These are phyloP conservation scores for Botryobasidium botryosum DNA, from an alignment of 768 basidiomycete genomes.

Conservation along the genomic window DNA sequence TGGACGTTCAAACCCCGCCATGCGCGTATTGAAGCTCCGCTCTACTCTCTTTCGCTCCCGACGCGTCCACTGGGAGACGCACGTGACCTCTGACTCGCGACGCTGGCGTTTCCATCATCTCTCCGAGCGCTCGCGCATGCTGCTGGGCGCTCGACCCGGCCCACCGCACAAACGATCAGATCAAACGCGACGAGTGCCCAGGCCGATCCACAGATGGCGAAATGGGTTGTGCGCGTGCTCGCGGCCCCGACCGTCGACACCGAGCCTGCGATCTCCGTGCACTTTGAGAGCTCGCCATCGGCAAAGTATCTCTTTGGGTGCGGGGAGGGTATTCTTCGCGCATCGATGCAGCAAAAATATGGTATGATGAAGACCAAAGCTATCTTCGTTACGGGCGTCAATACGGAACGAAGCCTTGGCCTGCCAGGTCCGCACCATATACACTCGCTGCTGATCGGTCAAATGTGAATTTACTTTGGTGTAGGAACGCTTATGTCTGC, in stretches of 20 bases:
- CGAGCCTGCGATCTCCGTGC: conserved; percentile 56
- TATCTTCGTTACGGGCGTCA: conserved; percentile 54
- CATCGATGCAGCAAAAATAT: conserved; percentile 48
- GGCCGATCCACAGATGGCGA: no score
- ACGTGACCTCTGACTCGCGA: no score
- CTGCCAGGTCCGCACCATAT: conserved; percentile 42
- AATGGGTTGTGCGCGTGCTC: conserved; percentile 13
- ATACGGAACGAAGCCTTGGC: conserved; percentile 47
- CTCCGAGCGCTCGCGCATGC: no score
- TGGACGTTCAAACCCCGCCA: no score
- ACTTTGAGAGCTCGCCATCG: conserved; percentile 36
- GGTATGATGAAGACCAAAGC: conserved; percentile 51
- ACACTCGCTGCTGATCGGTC: conserved; percentile 13
- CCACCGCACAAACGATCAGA: no score
- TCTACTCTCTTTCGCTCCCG: no score
- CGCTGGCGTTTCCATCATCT: no score
- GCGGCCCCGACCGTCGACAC: conserved; percentile 37
- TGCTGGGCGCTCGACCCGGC: no score
- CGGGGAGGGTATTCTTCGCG: conserved; percentile 63
- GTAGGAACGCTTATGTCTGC: conserved; percentile 63
- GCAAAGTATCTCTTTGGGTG: conserved; percentile 81
- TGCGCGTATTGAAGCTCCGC: no score
- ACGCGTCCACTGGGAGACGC: no score
- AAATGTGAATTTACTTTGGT: conserved; percentile 17
- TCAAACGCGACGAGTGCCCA: no score